Conservation (phyloP, 371 early-diverging fungal species). For the Mortierella sp. region DNA sequence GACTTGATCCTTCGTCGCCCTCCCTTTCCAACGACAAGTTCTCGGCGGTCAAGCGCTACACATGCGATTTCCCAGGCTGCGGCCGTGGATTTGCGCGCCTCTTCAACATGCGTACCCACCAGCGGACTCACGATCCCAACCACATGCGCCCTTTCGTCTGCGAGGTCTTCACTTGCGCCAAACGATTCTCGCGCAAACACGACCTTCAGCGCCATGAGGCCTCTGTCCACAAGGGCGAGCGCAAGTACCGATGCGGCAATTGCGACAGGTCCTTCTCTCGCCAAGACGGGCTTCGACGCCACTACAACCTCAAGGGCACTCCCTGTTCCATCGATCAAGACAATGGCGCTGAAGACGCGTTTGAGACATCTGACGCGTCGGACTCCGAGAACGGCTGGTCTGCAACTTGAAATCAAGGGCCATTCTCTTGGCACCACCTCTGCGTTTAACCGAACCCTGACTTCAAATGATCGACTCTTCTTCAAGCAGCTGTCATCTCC, state of each 20-base stretch:
- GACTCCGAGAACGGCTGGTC: conserved; percentile 17
- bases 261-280: conserved; percentile 75
- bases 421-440: conserved; percentile 15
- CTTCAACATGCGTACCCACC: conserved; percentile 80
- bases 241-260: conserved; percentile 67
- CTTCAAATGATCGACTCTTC: conserved; percentile 11
- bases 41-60: conserved; percentile 43
- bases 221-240: conserved; percentile 65
- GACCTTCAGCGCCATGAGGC: conserved; percentile 59
- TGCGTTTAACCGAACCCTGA: conserved; percentile 5
- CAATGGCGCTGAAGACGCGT: background rate
- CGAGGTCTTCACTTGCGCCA: conserved; percentile 25
- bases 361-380: background rate
- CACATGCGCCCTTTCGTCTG: conserved; percentile 73
- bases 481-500: background rate
- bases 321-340: conserved; percentile 37
- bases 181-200: conserved; percentile 59
- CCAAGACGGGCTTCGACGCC: conserved; percentile 74
- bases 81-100: conserved; percentile 71
- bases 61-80: conserved; percentile 64
- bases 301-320: conserved; percentile 62
- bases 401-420: conserved; percentile 23
- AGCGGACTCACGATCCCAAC: conserved; percentile 74
- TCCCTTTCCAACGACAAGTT: background rate
- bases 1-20: background rate